Conservation (phyloP, 495 filamentous ascomycete species). For the Penicillium fimorum region DNA sequence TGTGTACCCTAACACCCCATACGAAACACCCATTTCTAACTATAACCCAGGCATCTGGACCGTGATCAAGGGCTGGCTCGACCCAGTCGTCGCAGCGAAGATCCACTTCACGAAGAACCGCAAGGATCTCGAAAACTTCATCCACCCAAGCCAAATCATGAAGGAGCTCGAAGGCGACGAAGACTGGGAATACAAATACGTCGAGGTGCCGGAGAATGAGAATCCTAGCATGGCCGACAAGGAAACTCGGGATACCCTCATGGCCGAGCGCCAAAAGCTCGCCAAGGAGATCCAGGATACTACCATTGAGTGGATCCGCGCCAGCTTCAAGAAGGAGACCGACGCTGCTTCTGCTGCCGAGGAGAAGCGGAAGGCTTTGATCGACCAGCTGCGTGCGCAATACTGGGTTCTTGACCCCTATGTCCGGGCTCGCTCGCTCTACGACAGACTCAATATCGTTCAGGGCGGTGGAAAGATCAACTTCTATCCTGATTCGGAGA, state of each 20-base stretch:
- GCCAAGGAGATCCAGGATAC: slow-evolving; percentile 67
- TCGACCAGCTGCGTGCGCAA: slow-evolving; percentile 61
- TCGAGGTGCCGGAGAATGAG: slow-evolving; percentile 68
- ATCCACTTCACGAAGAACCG: slow-evolving; percentile 89
- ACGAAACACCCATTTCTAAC: slow-evolving; percentile 1
- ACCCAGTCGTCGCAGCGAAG: slow-evolving; percentile 92
- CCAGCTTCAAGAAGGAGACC: slow-evolving; percentile 46
- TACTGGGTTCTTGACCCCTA: slow-evolving; percentile 88
- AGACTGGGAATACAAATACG: slow-evolving; percentile 76
- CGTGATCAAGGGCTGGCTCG: slow-evolving; percentile 93
- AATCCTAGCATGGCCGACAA: slow-evolving; percentile 69
- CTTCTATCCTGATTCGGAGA: slow-evolving; percentile 56
- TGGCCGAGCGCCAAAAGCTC: slow-evolving; percentile 56
- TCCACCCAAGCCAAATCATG: slow-evolving; percentile 66
- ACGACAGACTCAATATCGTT: slow-evolving; percentile 73
- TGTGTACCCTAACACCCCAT: slow-evolving; percentile 29
- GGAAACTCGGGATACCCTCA: slow-evolving; percentile 58
- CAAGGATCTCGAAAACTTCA: slow-evolving; percentile 75
- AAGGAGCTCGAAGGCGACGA: slow-evolving; percentile 80
- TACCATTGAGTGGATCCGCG: slow-evolving; percentile 67
- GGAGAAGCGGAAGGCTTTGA: slow-evolving; percentile 57
- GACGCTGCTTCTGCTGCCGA: slow-evolving; percentile 47
- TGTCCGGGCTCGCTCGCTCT: slow-evolving; percentile 66
- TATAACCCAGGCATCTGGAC: slow-evolving; percentile 67
- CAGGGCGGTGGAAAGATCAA: slow-evolving; percentile 62